These are phyloP conservation scores for Colletotrichum tanaceti DNA, from an alignment of 2,329 filamentous ascomycete genomes.

Conservation along the genomic window DNA sequence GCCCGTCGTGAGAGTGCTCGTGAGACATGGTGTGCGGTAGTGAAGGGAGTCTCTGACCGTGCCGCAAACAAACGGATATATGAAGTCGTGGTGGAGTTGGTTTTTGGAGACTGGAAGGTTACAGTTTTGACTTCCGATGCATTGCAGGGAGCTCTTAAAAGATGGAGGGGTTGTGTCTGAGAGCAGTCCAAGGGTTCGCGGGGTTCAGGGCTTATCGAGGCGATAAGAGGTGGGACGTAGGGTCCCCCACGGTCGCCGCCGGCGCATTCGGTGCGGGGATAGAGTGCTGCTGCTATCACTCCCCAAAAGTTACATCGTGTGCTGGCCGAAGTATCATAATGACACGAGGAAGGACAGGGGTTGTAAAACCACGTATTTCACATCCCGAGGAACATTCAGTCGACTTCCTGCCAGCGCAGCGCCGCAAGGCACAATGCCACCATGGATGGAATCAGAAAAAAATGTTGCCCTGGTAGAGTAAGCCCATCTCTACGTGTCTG, in stretches of 20 bases:
- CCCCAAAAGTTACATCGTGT: background rate
- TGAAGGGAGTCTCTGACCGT: background rate
- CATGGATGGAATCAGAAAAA: background rate
- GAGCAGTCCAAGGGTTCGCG: slow-evolving; percentile 27
- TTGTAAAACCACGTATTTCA: too few species aligned
- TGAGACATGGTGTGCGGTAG: slow-evolving; percentile 46
- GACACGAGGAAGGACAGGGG: background rate
- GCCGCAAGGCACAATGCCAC: background rate
- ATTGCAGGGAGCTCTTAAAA: background rate
- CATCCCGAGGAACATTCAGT: background rate
- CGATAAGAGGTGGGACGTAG: slow-evolving; percentile 28
- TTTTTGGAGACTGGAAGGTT: background rate
- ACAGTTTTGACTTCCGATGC: background rate
- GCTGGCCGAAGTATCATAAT: background rate
- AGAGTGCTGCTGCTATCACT: slow-evolving; percentile 8
- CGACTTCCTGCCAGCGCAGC: background rate
- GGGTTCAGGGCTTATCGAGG: slow-evolving; percentile 29
- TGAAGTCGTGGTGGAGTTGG: background rate
- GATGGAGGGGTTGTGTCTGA: slow-evolving; percentile 26
- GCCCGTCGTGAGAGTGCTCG: slow-evolving; percentile 65
- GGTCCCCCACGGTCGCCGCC: slow-evolving; percentile 31
- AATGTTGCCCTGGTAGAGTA: background rate
- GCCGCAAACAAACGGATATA: background rate
- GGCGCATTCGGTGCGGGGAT: slow-evolving; percentile 31
- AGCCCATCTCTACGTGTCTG: background rate